A percentile compares a stretch with the other conserved stretches of the same genome.
These are phyloP conservation scores for Ophiostoma quercus DNA, from an alignment of 2,329 filamentous ascomycete species.

Conservation along the genomic window DNA sequence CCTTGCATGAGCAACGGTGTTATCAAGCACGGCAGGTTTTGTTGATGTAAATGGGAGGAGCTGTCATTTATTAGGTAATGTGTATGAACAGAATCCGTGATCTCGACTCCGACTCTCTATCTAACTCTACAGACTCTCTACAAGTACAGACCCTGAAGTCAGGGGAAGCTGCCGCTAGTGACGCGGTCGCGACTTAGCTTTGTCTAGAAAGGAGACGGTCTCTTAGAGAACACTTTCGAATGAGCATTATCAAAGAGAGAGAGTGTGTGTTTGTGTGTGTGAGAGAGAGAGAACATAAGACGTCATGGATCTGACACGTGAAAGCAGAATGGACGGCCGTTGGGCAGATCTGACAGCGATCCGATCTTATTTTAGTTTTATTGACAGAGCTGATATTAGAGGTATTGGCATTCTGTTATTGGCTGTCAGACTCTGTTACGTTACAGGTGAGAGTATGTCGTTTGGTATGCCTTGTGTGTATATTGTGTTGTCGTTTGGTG, in stretches of 20 bases:
- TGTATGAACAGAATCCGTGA: no score
- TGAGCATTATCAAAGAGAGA: no score
- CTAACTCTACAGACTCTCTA: not conserved
- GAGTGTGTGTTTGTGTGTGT: no score
- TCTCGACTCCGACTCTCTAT: no score
- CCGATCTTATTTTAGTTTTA: no score
- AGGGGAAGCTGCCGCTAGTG: slow-evolving; percentile 1
- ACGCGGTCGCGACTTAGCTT: not conserved
- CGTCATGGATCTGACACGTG: slow-evolving; percentile 19
- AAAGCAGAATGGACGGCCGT: slow-evolving; percentile 19
- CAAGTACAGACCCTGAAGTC: not conserved
- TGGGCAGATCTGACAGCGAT: slow-evolving; percentile 9
- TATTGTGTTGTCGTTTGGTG: not conserved
- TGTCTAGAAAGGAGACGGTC: no score
- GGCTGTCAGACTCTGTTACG: no score
- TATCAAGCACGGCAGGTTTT: not conserved
- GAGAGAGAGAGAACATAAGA: not conserved
- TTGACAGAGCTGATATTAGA: no score
- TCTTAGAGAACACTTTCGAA: no score
- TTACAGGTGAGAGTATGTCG: not conserved
- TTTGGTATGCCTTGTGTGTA: not conserved
- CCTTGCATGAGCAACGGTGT: not conserved
- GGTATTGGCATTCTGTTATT: no score
- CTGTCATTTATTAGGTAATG: not conserved
- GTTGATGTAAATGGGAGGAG: no score